These are phyloP conservation scores for Trametes versicolor DNA, from an alignment of 1,284 basidiomycete genomes.

Conservation along the genomic window DNA sequence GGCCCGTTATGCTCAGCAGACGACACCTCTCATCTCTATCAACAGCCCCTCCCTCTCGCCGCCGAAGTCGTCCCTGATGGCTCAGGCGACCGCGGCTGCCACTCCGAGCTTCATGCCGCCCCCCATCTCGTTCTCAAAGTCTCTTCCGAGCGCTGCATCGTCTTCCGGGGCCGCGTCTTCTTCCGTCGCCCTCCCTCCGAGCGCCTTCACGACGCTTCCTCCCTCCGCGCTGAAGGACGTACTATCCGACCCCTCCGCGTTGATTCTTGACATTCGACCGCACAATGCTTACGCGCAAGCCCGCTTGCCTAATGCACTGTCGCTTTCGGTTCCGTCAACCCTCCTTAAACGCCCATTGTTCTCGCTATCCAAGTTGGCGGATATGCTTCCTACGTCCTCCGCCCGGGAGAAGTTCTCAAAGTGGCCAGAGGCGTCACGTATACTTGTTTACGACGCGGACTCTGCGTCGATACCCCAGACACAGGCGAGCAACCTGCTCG, in stretches of 20 bases:
- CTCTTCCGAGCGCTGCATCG: constrained; percentile 29
- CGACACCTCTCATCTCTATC: constrained; percentile 29
- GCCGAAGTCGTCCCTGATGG: constrained; percentile 3
- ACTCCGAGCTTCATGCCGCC: constrained; percentile 14
- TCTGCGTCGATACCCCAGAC: constrained; percentile 55
- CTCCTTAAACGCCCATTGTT: constrained; percentile 91
- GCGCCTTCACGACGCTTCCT: constrained; percentile 46
- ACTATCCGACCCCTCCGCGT: constrained; percentile 48
- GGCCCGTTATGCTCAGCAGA: constrained; percentile 33
- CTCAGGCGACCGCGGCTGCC: not conserved
- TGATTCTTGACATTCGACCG: constrained; percentile 90
- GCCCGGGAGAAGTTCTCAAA: constrained; percentile 69
- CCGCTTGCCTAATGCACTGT: constrained; percentile 80
- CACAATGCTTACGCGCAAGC: constrained; percentile 76
- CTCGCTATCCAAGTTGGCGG: constrained; percentile 75
- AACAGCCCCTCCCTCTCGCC: constrained; percentile 25
- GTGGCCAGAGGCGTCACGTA: constrained; percentile 65
- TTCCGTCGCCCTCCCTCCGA: constrained; percentile 24
- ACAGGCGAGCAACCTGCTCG: constrained; percentile 77
- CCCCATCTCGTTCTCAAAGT: constrained; percentile 20
- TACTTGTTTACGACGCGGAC: constrained; percentile 89
- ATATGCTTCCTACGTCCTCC: constrained; percentile 74
- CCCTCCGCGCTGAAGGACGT: constrained; percentile 46
- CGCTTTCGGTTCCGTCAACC: constrained; percentile 93
- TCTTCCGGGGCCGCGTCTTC: constrained; percentile 25